Base-by-base conservation (phyloP, 2,329 filamentous ascomycete species). In the Microcyclosporella mali region DNA sequence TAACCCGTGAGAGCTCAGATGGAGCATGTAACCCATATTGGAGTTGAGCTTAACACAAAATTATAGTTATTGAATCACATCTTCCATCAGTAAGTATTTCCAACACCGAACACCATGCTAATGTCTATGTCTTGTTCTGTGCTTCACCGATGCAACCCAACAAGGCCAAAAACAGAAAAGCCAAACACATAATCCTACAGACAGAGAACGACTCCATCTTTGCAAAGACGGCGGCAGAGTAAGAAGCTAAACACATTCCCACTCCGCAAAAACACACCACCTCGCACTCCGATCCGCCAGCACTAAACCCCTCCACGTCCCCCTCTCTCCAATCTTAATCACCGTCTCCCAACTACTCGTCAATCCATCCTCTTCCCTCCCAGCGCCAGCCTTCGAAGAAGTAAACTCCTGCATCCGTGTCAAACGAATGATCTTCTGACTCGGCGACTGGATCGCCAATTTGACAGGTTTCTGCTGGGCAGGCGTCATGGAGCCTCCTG, bases 221-320 rank as follows among this genome's bases (percentile, higher is more conserved):
- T 25, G 21, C 21, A 25, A 25, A n/a, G n/a, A n/a, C n/a, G n/a
- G 21, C 21, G 21, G 11, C 21, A 35, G 27, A 17, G 3, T 30
- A 12, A n/a, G 28, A 29, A 9, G 6, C 43, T 36, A 52, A n/a
- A 71, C 66, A 58, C 82, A 85, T 49, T 78, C 71, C 87, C 87
- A 94, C 70, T 94, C 86, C 0, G 85, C 85, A 72, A 92, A 92
- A n/a, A 94, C 87, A 60, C 87, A 92, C 87, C 87, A 94, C 55
- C 86, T 74, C 33, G 86, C 86, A 47, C 83, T 89, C 41, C 87
- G 76, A 67, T 94, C 87, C 6, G 87, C 87, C 43, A 92, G 71
- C 33, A 94, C 87, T 47, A 94, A 66, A 1, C 85, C 86, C 51
- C 87, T 75, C 86, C 87, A 94, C 12, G 81, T 77, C 2, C 87